Evolutionary conservation across 306 rosid species (phyloP).

Genomic region (Acacia melanoxylon): DNA sequence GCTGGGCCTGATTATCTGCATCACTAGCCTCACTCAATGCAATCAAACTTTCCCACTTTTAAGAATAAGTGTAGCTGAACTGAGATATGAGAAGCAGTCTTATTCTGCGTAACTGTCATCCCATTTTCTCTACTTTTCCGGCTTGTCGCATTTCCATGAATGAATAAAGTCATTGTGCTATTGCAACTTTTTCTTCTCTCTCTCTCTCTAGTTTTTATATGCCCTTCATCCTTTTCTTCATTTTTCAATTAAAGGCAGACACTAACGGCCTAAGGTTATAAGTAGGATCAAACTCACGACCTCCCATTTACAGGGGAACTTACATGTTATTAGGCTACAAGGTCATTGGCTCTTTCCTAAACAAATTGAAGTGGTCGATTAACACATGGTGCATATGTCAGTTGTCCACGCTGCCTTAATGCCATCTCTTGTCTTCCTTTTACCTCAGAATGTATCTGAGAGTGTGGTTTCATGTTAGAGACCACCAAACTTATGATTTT

Average conservation of each 20-base stretch:
- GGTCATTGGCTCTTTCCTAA: too few relatives aligned
- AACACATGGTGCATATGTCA: not conserved
- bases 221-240: not conserved
- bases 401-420: not conserved
- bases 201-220: not conserved
- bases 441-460: not conserved
- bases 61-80: not conserved
- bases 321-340: too few relatives aligned
- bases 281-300: too few relatives aligned
- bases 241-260: not conserved
- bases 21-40: slow-evolving; percentile 31
- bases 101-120: not conserved
- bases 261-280: too few relatives aligned
- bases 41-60: not conserved
- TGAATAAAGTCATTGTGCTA: not conserved
- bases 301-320: too few relatives aligned
- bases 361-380: not conserved
- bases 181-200: not conserved
- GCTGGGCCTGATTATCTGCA: slow-evolving; percentile 68
- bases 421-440: not conserved
- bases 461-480: not conserved
- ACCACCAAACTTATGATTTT: not conserved
- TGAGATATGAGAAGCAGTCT: not conserved
- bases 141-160: not conserved
- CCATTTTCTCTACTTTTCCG: not conserved